Base-by-base conservation (phyloP, 495 filamentous ascomycete species). In the Hypoxylon cercidicola region DNA sequence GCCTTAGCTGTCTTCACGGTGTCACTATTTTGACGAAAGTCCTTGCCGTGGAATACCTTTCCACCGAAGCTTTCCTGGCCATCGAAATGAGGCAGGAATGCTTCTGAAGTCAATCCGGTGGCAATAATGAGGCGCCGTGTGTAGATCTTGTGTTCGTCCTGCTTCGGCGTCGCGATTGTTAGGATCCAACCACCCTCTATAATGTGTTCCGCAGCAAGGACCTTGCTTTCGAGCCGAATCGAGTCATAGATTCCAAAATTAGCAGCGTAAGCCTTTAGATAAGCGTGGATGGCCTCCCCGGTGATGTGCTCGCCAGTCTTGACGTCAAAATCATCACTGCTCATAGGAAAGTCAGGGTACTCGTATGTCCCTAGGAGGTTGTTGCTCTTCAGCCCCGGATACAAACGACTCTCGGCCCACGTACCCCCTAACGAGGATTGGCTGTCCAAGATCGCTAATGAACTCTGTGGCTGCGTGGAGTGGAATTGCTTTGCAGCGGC, bases 341-440 rank as follows among this genome's bases (percentile, higher is more conserved):
- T 82, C 89, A 94, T 90, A 8, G 89, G 89, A 58, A 89, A 90
- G 55, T 93, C 91, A 2, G 85, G 86, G 67, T 82, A 90, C 68
- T 91, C 90, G 64, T 87, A 91, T 0, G 83, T 90, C 7, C 90
- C 90, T 3, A 87, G 59, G 55, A 82, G 67, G 41, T 83, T 84
- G 74, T 84, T 84, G 62, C 87, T 84, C 54, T 84, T 88, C 19
- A 94, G 79, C 8, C 85, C 87, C 7, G 43, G 60, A 11, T 15
- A 59, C 55, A 58, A 35, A 18, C 55, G 55, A 8, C 28, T 20
- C 3, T 48, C 30, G 4, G 55, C 55, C 55, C 55, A 58, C 48
- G 34, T 58, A 1, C 55, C 55, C 9, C 55, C 55, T 10, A 49
- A 8, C 4, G 51, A 34, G 1, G 60, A 44, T 35, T 62, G 23